phyloP scores from a whole-genome alignment of 139 green algal species.

The Bryopsis sp. region DNA sequence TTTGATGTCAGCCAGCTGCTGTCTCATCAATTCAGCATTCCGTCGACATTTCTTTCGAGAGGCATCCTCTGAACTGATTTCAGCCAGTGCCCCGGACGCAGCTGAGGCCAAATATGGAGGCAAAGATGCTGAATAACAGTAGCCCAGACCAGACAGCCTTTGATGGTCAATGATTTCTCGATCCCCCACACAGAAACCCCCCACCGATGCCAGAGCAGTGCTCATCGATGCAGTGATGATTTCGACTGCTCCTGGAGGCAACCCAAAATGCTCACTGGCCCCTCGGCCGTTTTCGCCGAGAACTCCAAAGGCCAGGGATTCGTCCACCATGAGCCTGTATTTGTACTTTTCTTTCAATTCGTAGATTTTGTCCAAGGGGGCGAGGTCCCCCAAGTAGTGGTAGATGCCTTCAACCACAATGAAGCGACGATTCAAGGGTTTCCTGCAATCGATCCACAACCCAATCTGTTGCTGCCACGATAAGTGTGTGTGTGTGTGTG shows the following conservation, averaged over 20 bases:
- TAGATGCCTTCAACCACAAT: constrained; percentile 94
- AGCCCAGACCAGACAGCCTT: constrained; percentile 75
- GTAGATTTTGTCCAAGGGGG: constrained; percentile 68
- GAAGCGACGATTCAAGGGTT: constrained; percentile 77
- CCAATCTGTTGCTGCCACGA: no score
- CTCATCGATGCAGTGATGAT: constrained; percentile 80
- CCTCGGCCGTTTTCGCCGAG: constrained; percentile 76
- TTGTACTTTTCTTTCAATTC: constrained; percentile 73
- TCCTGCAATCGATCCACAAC: constrained; percentile 40
- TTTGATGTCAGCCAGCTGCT: constrained; percentile 31
- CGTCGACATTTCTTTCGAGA: constrained; percentile 15
- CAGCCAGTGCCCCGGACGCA: constrained; percentile 34
- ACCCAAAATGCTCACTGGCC: constrained; percentile 71
- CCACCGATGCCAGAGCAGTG: constrained; percentile 72
- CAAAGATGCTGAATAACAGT: constrained; percentile 93
- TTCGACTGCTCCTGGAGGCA: constrained; percentile 62
- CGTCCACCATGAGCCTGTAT: constrained; percentile 92
- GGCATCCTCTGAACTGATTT: constrained; percentile 23
- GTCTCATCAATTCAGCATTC: constrained; percentile 35
- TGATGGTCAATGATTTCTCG: constrained; percentile 82
- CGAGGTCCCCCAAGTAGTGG: constrained; percentile 66
- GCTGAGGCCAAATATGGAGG: constrained; percentile 84
- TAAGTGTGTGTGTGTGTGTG: no score
- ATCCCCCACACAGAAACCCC: constrained; percentile 41
- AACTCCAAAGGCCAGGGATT: constrained; percentile 80